Base-by-base conservation (phyloP, 2,329 filamentous ascomycete genomes). In the Fusarium duplospermum region DNA sequence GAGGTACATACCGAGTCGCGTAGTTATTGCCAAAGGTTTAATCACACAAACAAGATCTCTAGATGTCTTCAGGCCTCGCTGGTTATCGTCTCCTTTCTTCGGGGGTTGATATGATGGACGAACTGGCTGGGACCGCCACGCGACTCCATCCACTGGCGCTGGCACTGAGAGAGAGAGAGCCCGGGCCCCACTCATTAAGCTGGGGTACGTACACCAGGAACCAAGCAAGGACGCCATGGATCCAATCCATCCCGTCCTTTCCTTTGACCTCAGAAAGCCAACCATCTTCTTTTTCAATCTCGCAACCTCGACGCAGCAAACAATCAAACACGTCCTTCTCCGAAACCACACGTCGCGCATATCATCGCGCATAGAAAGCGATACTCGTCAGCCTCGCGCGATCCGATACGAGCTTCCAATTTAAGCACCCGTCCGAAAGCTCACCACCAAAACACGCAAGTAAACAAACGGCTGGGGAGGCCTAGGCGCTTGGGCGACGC, bases 151-250 rank as follows among this genome's bases (percentile, higher is more conserved):
- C 36, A 47, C 42, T 47, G 42, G 38, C n/a, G 16, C 16, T 38
- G 35, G 38, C 38, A 62, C 60, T 40, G 38, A 35, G 62, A 45
- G 63, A 45, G 60, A 31, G 59, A 47, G 59, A 47, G 33, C 65
- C n/a, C n/a, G 13, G 13, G 74, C 76, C 76, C 76, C 76, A 78
- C 76, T 76, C 71, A 76, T 66, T 45, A 67, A 66, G 64, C 67
- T 56, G 66, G 50, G 72, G 70, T 75, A 76, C 72, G 73, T 76
- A 74, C 68, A 62, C 62, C 47, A 52, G 47, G 47, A 52, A 60
- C 13, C 57, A n/a, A 33, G 27, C 29, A 8, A 31, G 45, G 29
- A 52, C 42, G 22, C 36, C 62, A 16, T 42, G 42, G 64, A 63
- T 66, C 72, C 71, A 66, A 63, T 66, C 72, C 71, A 66, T 58